Percentiles rank a stretch among this genome's conserved stretches.
phyloP scores from a whole-genome alignment of 495 filamentous ascomycete species.

The Penicillium samsonianum region DNA sequence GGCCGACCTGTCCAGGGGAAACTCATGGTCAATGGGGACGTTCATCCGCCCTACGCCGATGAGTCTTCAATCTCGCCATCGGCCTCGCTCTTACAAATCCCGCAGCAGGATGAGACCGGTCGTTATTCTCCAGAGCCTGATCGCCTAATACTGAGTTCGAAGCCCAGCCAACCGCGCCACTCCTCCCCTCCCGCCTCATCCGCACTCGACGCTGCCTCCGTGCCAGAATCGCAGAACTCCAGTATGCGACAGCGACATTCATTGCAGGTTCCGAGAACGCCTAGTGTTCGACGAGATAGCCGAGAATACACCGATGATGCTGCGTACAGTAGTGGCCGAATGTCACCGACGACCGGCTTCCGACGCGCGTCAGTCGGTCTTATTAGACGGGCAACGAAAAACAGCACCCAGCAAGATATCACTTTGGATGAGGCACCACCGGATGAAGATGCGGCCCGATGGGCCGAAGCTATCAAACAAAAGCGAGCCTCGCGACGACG shows the following conservation, averaged over 20 bases:
- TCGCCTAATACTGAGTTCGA: constrained; percentile 41
- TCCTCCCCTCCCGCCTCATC: constrained; percentile 73
- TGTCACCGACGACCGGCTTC: constrained; percentile 71
- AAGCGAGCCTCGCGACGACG: constrained; percentile 79
- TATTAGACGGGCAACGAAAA: constrained; percentile 77
- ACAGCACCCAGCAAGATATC: constrained; percentile 73
- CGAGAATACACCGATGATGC: constrained; percentile 63
- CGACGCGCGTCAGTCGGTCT: constrained; percentile 82
- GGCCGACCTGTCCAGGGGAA: constrained; percentile 36
- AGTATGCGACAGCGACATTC: constrained; percentile 82
- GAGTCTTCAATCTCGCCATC: constrained; percentile 34
- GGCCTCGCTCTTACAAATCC: constrained; percentile 34
- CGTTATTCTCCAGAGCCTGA: constrained; percentile 44
- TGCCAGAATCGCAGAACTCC: constrained; percentile 46
- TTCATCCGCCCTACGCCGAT: constrained; percentile 37
- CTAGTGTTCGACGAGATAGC: constrained; percentile 54
- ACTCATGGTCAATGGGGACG: constrained; percentile 45
- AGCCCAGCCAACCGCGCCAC: constrained; percentile 60
- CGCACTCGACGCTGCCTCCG: constrained; percentile 41
- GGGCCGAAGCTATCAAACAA: constrained; percentile 89
- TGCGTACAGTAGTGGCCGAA: constrained; percentile 70
- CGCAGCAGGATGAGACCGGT: constrained; percentile 38
- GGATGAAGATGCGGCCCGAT: constrained; percentile 87
- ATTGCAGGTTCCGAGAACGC: constrained; percentile 72
- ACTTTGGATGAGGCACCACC: constrained; percentile 79